Evolutionary conservation across 768 basidiomycete species (phyloP).

Genomic region (Neoboletus subvelutipes): DNA sequence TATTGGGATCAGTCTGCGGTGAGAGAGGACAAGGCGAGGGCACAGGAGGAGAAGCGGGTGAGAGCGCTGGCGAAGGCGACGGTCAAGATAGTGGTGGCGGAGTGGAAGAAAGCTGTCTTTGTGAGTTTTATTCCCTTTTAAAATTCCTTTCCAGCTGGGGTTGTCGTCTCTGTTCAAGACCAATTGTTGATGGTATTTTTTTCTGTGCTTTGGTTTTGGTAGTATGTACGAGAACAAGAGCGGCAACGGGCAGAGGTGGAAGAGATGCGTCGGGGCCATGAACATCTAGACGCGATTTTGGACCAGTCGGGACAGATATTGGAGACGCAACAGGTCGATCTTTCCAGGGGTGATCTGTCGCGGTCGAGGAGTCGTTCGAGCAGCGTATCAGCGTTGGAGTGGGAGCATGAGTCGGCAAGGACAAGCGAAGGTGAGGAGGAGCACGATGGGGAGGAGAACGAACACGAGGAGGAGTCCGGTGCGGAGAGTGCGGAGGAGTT

Average conservation of each 20-base stretch:
- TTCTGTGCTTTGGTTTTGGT: not conserved
- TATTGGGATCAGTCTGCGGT: conserved; percentile 75
- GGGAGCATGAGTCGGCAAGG: conserved; percentile 19
- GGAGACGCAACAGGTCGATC: conserved; percentile 76
- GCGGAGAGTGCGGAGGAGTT: conserved; percentile 38
- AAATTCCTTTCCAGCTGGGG: not conserved
- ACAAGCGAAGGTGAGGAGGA: conserved; percentile 24
- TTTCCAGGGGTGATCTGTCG: conserved; percentile 49
- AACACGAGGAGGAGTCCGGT: conserved; percentile 25
- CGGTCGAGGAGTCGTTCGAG: conserved; percentile 57
- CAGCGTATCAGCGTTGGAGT: conserved; percentile 39
- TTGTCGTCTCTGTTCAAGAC: not conserved
- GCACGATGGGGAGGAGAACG: conserved; percentile 19
- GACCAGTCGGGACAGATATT: conserved; percentile 86
- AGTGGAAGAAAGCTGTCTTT: conserved; percentile 89
- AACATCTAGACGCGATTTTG: conserved; percentile 87
- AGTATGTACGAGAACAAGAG: conserved; percentile 77
- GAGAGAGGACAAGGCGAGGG: conserved; percentile 56
- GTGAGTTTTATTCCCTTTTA: conserved; percentile 43
- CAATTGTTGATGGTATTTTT: not conserved
- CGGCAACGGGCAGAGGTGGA: conserved; percentile 67
- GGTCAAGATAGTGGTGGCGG: conserved; percentile 62
- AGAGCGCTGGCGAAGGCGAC: conserved; percentile 69
- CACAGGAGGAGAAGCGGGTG: conserved; percentile 66
- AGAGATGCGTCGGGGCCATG: conserved; percentile 74